A percentile compares a stretch with the other conserved stretches of the same genome.
Evolutionary conservation across 768 basidiomycete genomes (phyloP).

Genomic region (Calocybe gangraenosa): DNA sequence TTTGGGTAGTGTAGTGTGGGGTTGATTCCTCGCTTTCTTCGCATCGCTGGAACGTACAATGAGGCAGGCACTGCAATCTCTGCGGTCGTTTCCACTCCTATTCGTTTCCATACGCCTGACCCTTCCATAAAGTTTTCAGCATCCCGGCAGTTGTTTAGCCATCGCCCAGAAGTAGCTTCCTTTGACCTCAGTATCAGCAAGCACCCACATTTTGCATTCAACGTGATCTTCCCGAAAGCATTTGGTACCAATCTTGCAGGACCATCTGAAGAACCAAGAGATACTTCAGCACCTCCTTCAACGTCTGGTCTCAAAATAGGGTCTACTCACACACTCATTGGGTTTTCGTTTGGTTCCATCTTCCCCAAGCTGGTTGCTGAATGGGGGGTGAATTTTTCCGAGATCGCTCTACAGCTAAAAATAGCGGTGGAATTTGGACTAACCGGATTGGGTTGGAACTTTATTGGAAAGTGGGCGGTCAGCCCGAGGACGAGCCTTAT

Average conservation of each 20-base stretch:
- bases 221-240: constrained; percentile 38
- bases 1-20: constrained; percentile 15
- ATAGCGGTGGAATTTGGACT: constrained; percentile 46
- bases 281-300: constrained; percentile 32
- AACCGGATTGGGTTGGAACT: constrained; percentile 36
- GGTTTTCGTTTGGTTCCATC: constrained; percentile 42
- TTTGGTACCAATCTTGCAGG: constrained; percentile 26
- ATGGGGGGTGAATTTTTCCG: constrained; percentile 46
- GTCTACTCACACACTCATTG: constrained; percentile 42
- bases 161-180: constrained; percentile 42
- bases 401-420: constrained; percentile 52
- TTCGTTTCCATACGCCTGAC: constrained; percentile 26
- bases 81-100: constrained; percentile 33
- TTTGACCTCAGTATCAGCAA: constrained; percentile 34
- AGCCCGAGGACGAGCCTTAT: constrained; percentile 39
- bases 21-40: constrained; percentile 36
- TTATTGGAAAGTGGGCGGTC: constrained; percentile 44
- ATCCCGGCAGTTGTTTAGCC: constrained; percentile 48
- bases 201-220: constrained; percentile 34
- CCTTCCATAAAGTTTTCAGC: constrained; percentile 41
- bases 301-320: constrained; percentile 46
- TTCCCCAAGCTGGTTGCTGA: constrained; percentile 48
- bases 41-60: constrained; percentile 44
- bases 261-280: constrained; percentile 17
- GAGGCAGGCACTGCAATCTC: constrained; percentile 42